These are phyloP conservation scores for Populus trichocarpa DNA, from an alignment of 441 rosid genomes.

Conservation along the genomic window DNA sequence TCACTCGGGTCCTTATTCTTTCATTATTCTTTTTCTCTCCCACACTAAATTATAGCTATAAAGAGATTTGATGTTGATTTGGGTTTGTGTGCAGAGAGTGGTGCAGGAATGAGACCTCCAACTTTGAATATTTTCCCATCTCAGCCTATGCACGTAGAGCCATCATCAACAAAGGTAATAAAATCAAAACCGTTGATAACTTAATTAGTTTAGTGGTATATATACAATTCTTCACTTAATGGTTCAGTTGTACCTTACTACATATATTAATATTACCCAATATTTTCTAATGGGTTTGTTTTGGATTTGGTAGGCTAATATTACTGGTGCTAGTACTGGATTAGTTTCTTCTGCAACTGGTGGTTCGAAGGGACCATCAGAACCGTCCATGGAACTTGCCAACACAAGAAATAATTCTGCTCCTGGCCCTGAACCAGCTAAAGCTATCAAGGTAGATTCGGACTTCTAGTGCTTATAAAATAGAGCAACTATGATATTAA, in stretches of 20 bases:
- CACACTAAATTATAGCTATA: not conserved
- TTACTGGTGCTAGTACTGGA: constrained; percentile 27
- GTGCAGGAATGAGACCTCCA: constrained; percentile 80
- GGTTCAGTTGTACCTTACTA: constrained; percentile 15
- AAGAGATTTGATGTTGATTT: constrained; percentile 8
- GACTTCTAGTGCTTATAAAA: not conserved
- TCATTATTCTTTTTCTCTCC: constrained; percentile 19
- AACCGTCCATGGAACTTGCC: constrained; percentile 69
- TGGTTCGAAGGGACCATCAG: constrained; percentile 74
- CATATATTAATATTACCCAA: not conserved
- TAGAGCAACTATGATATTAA: not conserved
- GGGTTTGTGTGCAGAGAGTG: constrained; percentile 39
- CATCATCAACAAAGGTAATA: constrained; percentile 46
- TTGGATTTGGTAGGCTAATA: constrained; percentile 43
- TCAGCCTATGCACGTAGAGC: constrained; percentile 82
- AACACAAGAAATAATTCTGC: constrained; percentile 41
- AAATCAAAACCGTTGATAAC: constrained; percentile 9
- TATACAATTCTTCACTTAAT: not conserved
- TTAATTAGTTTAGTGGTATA: not conserved
- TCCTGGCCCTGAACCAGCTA: constrained; percentile 43
- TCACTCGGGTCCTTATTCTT: not conserved
- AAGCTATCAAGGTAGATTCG: constrained; percentile 63
- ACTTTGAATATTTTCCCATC: constrained; percentile 95
- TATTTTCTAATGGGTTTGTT: constrained; percentile 29
- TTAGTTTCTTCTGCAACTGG: constrained; percentile 51